Percentiles rank a stretch among this genome's conserved stretches.
Evolutionary conservation across 768 basidiomycete genomes (phyloP).

Genomic region (Kwoniella mangroviensis): DNA sequence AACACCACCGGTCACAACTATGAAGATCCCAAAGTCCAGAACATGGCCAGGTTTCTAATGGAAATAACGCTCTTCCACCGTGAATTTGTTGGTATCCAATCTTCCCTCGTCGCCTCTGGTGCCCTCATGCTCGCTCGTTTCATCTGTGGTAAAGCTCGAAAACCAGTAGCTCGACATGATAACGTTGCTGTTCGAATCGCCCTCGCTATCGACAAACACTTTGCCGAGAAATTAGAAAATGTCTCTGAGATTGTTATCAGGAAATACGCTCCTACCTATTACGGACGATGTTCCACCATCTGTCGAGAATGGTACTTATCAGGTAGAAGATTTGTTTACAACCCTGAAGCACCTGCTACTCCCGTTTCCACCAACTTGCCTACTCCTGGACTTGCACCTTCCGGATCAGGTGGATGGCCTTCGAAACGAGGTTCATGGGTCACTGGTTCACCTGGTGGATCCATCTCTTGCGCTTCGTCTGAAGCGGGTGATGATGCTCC

Average conservation of each 20-base stretch:
- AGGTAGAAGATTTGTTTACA: conserved; percentile 61
- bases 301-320: conserved; percentile 92
- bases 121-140: conserved; percentile 85
- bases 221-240: conserved; percentile 85
- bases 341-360: conserved; percentile 48
- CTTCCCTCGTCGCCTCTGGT: conserved; percentile 87
- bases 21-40: conserved; percentile 89
- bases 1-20: conserved; percentile 61
- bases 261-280: conserved; percentile 97
- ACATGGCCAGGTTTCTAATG: conserved; percentile 97
- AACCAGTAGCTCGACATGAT: conserved; percentile 32
- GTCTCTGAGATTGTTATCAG: conserved; percentile 95
- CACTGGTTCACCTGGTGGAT: conserved; percentile 46
- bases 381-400: conserved; percentile 53
- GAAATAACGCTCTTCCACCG: conserved; percentile 98
- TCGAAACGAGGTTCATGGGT: conserved; percentile 49
- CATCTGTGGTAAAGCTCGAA: conserved; percentile 77
- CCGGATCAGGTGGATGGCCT: conserved; percentile 45
- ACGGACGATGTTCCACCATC: conserved; percentile 91
- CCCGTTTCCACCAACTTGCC: conserved; percentile 42
- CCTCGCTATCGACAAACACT: conserved; percentile 79
- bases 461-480: conserved; percentile 51
- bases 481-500: conserved; percentile 54
- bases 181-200: conserved; percentile 69
- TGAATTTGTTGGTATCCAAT: conserved; percentile 84